Conservation (phyloP, 208 protist genomes). For the Herpetomonas muscarum region DNA sequence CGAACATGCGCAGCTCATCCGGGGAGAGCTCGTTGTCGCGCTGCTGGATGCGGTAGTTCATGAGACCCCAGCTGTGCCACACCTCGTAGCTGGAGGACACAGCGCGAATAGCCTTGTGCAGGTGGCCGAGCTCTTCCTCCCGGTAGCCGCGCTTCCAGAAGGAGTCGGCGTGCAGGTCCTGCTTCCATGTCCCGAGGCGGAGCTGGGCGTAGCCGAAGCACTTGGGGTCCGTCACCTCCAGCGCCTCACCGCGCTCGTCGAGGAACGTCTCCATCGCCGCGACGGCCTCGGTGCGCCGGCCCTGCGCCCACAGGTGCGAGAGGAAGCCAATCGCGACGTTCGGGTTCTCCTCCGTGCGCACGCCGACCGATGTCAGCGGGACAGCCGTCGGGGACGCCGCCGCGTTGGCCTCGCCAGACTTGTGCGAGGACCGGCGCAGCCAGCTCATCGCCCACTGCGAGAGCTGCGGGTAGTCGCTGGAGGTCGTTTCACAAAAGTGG, state of each 20-base stretch:
- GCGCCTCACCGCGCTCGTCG: constrained; percentile 32
- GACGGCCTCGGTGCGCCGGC: constrained; percentile 71
- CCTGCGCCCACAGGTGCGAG: constrained; percentile 75
- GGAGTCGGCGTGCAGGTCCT: constrained; percentile 74
- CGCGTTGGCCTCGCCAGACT: constrained; percentile 17
- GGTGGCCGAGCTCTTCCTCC: constrained; percentile 70
- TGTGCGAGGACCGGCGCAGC: constrained; percentile 60
- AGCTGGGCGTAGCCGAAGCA: constrained; percentile 79
- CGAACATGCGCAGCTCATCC: constrained; percentile 71
- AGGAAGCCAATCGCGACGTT: constrained; percentile 74
- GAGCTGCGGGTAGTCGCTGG: constrained; percentile 70
- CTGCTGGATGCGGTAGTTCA: constrained; percentile 96
- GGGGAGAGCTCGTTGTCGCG: constrained; percentile 71
- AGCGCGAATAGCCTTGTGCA: constrained; percentile 82
- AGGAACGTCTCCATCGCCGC: constrained; percentile 75
- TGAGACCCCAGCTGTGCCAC: constrained; percentile 98
- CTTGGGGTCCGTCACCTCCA: constrained; percentile 55
- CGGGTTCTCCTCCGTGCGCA: constrained; percentile 18
- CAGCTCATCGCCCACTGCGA: constrained; percentile 86
- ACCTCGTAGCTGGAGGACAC: constrained; percentile 85
- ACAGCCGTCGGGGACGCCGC: constrained; percentile 6
- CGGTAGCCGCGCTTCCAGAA: constrained; percentile 77
- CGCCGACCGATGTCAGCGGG: constrained; percentile 5
- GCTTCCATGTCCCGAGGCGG: constrained; percentile 82
- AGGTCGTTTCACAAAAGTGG: constrained; percentile 91